Percentiles rank a stretch among this genome's conserved stretches.
Conservation (phyloP, 108 stramenopile genomes). For the Pseudonitzschia multiseries region DNA sequence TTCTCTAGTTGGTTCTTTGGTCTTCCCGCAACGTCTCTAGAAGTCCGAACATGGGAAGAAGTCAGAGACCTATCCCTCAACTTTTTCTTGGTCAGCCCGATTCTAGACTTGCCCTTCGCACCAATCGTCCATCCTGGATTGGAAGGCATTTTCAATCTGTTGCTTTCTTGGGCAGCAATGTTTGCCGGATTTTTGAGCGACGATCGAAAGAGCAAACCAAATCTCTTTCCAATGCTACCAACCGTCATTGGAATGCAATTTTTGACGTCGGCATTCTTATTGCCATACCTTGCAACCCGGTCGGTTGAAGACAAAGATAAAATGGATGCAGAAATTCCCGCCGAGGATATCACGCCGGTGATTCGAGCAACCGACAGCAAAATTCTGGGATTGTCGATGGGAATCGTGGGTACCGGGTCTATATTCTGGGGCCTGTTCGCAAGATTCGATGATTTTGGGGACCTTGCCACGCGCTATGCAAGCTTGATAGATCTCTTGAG, state of each 20-base stretch:
- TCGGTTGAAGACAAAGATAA: constrained; percentile 41
- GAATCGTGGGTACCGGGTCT: constrained; percentile 56
- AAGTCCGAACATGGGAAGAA: constrained; percentile 83
- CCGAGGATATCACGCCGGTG: constrained; percentile 43
- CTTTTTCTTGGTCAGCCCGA: constrained; percentile 79
- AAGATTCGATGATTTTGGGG: constrained; percentile 68
- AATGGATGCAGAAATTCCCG: constrained; percentile 13
- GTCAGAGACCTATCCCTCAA: constrained; percentile 80
- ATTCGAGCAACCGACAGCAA: constrained; percentile 56
- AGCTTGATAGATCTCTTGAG: constrained; percentile 63
- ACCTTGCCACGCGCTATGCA: constrained; percentile 46
- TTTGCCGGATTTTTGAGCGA: constrained; percentile 87
- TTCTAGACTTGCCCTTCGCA: constrained; percentile 66
- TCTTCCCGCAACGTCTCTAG: constrained; percentile 60
- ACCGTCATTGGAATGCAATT: constrained; percentile 88
- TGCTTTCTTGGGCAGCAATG: constrained; percentile 86
- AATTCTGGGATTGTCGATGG: constrained; percentile 54
- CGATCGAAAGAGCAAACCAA: constrained; percentile 69
- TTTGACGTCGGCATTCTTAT: constrained; percentile 76
- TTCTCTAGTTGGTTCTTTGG: constrained; percentile 81
- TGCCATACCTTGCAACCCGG: constrained; percentile 79
- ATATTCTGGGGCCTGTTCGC: constrained; percentile 72
- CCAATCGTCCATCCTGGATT: constrained; percentile 81
- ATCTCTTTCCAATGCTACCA: constrained; percentile 64
- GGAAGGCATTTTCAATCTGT: constrained; percentile 87